Conservation (phyloP, 345 rosid genomes). For the Mallotus nudiflorus region DNA sequence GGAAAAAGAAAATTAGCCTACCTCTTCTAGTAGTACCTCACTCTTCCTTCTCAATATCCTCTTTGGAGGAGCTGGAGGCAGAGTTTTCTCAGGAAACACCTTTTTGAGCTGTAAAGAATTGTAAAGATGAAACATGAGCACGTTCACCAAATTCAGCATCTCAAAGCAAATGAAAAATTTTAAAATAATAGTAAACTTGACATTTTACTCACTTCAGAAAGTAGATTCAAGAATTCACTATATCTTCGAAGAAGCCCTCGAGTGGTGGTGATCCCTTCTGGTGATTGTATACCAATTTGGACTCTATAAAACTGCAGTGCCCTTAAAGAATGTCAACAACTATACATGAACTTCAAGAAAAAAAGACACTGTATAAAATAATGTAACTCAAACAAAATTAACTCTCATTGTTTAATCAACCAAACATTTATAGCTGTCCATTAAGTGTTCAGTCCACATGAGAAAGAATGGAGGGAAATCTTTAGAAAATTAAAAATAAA, state of each 20-base stretch:
- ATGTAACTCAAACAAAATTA: neutral
- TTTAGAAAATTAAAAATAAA: neutral
- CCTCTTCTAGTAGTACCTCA: slow-evolving; percentile 71
- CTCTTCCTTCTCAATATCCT: slow-evolving; percentile 57
- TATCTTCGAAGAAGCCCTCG: slow-evolving; percentile 66
- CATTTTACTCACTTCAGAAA: slow-evolving; percentile 63
- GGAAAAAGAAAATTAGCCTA: slow-evolving; percentile 21
- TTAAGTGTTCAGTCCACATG: neutral
- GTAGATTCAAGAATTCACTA: slow-evolving; percentile 78
- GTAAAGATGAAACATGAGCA: neutral
- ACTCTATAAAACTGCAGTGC: slow-evolving; percentile 77
- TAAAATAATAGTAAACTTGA: neutral
- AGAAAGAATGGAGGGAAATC: neutral
- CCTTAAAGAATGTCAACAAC: slow-evolving; percentile 31
- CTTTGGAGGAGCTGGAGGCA: slow-evolving; percentile 85
- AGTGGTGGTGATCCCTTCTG: slow-evolving; percentile 65
- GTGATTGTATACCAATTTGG: slow-evolving; percentile 88
- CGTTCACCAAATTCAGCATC: neutral
- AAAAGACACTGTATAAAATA: neutral
- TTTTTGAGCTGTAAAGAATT: slow-evolving; percentile 59
- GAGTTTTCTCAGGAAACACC: slow-evolving; percentile 60
- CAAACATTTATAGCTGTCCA: neutral
- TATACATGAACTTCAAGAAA: neutral
- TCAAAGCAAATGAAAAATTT: neutral
- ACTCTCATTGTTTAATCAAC: neutral